Base-by-base conservation (phyloP, 352 stramenopile genomes). In the Phytophthora pisi region DNA sequence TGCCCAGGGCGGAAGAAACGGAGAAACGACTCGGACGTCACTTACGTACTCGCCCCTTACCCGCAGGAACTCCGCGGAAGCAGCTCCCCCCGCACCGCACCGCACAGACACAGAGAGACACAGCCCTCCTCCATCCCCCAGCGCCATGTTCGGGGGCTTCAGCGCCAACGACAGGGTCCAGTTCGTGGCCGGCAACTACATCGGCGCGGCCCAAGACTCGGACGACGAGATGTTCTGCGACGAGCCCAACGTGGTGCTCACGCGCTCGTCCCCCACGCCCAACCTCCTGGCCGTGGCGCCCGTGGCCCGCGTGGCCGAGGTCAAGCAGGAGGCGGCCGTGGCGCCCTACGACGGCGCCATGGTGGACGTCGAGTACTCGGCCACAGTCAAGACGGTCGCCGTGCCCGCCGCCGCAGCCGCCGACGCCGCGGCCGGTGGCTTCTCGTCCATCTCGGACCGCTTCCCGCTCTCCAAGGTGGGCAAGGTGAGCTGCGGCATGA, bases 361-460 rank as follows among this genome's bases (percentile, higher is more conserved):
- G 60, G 59, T 69, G 23, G 57, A 64, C 45, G 62, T 75, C 34
- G 71, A 73, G 31, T 75, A 69, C 45, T 61, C 66, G 13, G 51
- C 54, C 3, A 64, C 59, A 15, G 61, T 74, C 42, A 69, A 74
- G 69, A 72, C 42, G 42, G 65, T 69, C 24, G 28, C 57, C 0
- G 66, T 72, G 20, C n/a, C 61, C 23, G 16, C 61, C 20, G 24
- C 31, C 2, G 57, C 47, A n/a, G 38, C 61, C 13, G 43, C 53
- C 16, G 55, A 40, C 34, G 13, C 61, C 38, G 51, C 61, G 13
- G 46, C 57, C 5, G 53, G 74, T 30, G 61, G 73, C 34, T 93
- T 93, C 63, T 82, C 71, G 40, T 90, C 82, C 38, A 86, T 93
- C 51, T 81, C 79, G 1, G 79, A 89, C 45, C 70, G 70, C 10